Evolutionary conservation across 306 rosid species (phyloP), one percentile per base, ranked within the genome.

Genomic region (Malus sylvestris): DNA sequence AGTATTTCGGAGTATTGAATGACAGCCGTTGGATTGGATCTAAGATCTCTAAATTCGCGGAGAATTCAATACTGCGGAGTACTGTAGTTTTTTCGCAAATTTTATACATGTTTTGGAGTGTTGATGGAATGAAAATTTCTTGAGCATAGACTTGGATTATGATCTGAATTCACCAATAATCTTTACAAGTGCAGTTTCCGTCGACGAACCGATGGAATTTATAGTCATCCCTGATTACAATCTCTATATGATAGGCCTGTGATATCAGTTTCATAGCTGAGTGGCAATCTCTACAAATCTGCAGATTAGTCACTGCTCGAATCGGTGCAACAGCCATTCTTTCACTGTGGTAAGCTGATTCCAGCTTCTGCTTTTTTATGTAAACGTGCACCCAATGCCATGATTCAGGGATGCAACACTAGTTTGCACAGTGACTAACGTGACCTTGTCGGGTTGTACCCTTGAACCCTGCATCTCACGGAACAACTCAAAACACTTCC

Each of bases 301-400:
- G 68, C 45, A 74, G 71, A 70, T 82, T 82, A 68, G 73, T 81
- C 27, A 71, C 77, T 10, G 70, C 69, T n/a, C 84, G 80, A 40
- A 81, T 81, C 1, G 62, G 73, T 6, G 70, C 80, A 30, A 69
- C 68, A 2, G 82, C 77, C 22, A 78, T 40, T 51, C 70, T 70
- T 68, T 78, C 83, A 9, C 78, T 70, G 27, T 70, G 83, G 40
- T 70, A 58, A 27, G 70, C 59, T 53, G 83, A 74, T 27, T 62
- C 65, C 59, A 25, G 74, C 29, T 67, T 60, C 20, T 68, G 45
- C 27, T 42, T 57, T 25, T 25, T 25, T 25, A 25, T 25, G 78
- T 81, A 76, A 29, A 67, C 75, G 55, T 81, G 84, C 52, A 76
- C 69, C 80, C 84, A 81, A 71, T 76, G 68, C 84, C 84, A 71